A percentile compares a stretch with the other conserved stretches of the same genome.
Conservation (phyloP, 805 yeast species). For the Zygosaccharomyces bailii region DNA sequence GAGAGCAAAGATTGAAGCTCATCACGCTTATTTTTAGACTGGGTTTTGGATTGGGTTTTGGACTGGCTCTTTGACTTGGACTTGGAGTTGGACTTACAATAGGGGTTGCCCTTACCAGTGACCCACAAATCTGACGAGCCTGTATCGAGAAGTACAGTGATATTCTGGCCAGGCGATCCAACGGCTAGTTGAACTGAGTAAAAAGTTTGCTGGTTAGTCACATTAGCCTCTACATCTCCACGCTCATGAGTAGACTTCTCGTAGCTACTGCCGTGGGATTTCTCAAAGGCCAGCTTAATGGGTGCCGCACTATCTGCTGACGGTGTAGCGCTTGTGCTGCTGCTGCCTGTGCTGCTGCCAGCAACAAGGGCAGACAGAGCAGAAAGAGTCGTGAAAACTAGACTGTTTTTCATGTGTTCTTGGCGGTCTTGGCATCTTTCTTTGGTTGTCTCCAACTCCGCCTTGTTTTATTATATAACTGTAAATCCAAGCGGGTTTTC, state of each 20-base stretch:
- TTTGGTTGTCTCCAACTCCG: background rate
- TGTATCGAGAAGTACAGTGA: conserved; percentile 57
- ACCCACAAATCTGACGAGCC: conserved; percentile 67
- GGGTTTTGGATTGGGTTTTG: background rate
- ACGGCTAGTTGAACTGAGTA: conserved; percentile 43
- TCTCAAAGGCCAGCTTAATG: conserved; percentile 24
- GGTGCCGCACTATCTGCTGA: conserved; percentile 5
- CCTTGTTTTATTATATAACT: background rate
- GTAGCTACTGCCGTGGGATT: conserved; percentile 23
- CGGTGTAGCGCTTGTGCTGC: background rate
- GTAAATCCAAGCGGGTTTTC: background rate
- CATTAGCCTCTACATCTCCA: conserved; percentile 12
- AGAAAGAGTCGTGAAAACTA: background rate
- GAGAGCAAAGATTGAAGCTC: background rate
- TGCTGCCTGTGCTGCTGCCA: background rate
- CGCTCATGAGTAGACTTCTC: conserved; percentile 15
- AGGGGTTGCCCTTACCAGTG: conserved; percentile 46
- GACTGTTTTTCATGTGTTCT: background rate
- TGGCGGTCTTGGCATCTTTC: background rate
- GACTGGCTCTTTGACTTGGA: background rate
- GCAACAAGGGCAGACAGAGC: background rate
- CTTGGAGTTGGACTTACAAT: conserved; percentile 32
- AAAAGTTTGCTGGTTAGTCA: conserved; percentile 42
- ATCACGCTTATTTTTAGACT: background rate
- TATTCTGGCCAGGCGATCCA: conserved; percentile 52